Evolutionary conservation across 106 monocot species (phyloP).

Genomic region (Dendrobium chrysotoxum): DNA sequence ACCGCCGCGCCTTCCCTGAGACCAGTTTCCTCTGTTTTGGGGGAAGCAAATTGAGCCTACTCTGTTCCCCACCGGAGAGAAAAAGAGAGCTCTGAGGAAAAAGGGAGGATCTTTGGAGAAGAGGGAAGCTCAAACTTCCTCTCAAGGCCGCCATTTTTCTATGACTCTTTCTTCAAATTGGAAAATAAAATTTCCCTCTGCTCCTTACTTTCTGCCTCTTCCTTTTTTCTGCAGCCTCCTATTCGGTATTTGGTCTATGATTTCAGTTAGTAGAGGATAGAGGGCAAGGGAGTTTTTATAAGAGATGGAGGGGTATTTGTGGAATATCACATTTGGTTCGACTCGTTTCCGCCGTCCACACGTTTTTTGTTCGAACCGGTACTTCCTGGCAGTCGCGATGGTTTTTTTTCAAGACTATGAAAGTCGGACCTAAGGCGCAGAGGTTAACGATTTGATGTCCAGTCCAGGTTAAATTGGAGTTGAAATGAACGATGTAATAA

Average conservation of each 20-base stretch:
- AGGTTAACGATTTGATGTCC: too few species aligned
- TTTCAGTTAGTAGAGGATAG: neutral
- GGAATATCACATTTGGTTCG: neutral
- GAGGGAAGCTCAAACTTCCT: neutral
- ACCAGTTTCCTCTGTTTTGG: neutral
- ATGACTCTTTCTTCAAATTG: neutral
- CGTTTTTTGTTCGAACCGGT: slow-evolving; percentile 9
- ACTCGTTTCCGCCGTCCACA: slow-evolving; percentile 13
- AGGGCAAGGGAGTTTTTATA: too few species aligned
- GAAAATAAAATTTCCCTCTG: too few species aligned
- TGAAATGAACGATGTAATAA: too few species aligned
- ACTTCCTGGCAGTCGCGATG: neutral
- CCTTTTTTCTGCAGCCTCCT: neutral
- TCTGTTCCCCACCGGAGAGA: neutral
- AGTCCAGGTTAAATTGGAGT: too few species aligned
- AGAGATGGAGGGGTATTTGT: neutral
- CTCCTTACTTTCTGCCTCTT: neutral
- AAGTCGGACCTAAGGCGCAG: too few species aligned
- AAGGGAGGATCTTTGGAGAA: neutral
- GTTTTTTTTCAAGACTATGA: neutral
- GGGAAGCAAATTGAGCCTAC: neutral
- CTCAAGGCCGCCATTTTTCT: slow-evolving; percentile 3
- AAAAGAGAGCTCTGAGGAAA: neutral
- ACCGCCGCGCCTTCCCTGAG: neutral
- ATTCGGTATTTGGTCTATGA: neutral